phyloP scores from a whole-genome alignment of 495 filamentous ascomycete genomes.

The Cryomyces minteri region DNA sequence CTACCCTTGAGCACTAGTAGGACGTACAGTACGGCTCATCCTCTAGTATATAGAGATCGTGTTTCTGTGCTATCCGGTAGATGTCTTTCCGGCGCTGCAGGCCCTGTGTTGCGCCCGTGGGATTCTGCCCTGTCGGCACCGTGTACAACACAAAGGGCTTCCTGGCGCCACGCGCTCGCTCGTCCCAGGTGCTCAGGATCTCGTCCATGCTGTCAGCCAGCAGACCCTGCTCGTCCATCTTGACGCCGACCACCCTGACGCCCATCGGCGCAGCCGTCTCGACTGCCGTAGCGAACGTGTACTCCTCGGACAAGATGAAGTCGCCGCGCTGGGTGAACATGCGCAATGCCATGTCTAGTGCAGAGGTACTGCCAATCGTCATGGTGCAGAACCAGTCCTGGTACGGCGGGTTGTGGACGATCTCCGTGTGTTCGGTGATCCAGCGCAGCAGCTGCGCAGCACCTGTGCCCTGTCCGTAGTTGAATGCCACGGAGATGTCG shows the following conservation, averaged over 20 bases:
- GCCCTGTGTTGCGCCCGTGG: slow-evolving; percentile 71
- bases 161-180: slow-evolving; percentile 29
- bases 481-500: slow-evolving; percentile 68
- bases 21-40: slow-evolving; percentile 65
- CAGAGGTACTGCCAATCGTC: slow-evolving; percentile 59
- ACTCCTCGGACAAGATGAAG: slow-evolving; percentile 65
- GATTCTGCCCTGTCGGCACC: slow-evolving; percentile 78
- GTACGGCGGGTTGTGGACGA: slow-evolving; percentile 59
- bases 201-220: slow-evolving; percentile 46
- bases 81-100: slow-evolving; percentile 43
- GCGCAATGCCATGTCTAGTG: slow-evolving; percentile 57
- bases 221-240: slow-evolving; percentile 64
- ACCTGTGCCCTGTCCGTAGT: slow-evolving; percentile 78
- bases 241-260: slow-evolving; percentile 47
- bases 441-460: slow-evolving; percentile 75
- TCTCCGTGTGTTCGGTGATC: slow-evolving; percentile 80
- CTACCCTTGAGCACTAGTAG: background rate
- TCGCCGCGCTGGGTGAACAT: slow-evolving; percentile 61
- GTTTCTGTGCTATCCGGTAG: slow-evolving; percentile 60
- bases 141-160: slow-evolving; percentile 73
- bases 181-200: slow-evolving; percentile 49
- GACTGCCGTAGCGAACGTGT: slow-evolving; percentile 65
- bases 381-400: slow-evolving; percentile 65
- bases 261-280: slow-evolving; percentile 70
- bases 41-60: slow-evolving; percentile 77